These are phyloP conservation scores for Neonothopanus nambi DNA, from an alignment of 1,284 basidiomycete species.

Conservation along the genomic window DNA sequence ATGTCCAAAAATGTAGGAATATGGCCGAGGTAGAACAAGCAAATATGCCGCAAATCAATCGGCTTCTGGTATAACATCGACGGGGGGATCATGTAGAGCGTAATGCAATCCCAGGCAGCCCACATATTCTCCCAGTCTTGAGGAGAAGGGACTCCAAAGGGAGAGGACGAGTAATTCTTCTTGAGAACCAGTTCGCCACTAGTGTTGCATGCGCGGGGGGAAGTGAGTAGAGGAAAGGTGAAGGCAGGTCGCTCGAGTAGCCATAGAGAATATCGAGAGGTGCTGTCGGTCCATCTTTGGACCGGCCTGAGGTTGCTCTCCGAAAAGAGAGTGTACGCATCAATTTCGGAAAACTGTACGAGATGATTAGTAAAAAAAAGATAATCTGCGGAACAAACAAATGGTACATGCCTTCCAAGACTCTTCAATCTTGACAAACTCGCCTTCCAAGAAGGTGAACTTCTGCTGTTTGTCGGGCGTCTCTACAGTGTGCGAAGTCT, in stretches of 20 bases:
- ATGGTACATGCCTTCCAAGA: constrained; percentile 69
- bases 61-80: constrained; percentile 90
- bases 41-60: constrained; percentile 90
- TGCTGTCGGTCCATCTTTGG: constrained; percentile 82
- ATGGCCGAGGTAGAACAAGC: constrained; percentile 90
- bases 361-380: constrained; percentile 3
- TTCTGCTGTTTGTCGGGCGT: constrained; percentile 48
- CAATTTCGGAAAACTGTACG: constrained; percentile 75
- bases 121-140: constrained; percentile 85
- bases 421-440: constrained; percentile 85
- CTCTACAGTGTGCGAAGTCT: constrained; percentile 57
- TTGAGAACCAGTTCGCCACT: constrained; percentile 26
- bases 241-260: constrained; percentile 87
- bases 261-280: constrained; percentile 84
- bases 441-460: constrained; percentile 62
- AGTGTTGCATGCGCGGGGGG: constrained; percentile 29
- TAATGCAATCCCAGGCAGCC: constrained; percentile 90
- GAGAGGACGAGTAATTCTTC: constrained; percentile 31
- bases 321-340: constrained; percentile 75
- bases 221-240: constrained; percentile 61
- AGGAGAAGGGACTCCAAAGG: constrained; percentile 72
- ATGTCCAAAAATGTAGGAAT: constrained; percentile 92
- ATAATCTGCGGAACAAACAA: not conserved
- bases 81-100: constrained; percentile 84
- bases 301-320: constrained; percentile 82